phyloP scores from a whole-genome alignment of 495 filamentous ascomycete genomes.

The Bathelium albidoporum region DNA sequence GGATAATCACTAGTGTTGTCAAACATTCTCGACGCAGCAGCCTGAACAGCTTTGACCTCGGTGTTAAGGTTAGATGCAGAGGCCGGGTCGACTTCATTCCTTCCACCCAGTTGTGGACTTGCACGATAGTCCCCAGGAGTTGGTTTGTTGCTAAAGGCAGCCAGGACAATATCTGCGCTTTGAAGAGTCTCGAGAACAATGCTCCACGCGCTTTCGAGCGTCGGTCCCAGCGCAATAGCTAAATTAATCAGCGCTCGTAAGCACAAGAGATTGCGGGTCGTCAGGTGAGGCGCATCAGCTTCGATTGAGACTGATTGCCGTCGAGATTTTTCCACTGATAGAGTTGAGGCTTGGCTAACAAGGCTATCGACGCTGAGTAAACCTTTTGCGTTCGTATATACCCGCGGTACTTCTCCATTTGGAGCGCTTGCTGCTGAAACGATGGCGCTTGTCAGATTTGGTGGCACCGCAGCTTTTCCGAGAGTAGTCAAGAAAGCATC shows the following conservation, averaged over 20 bases:
- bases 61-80: slow-evolving; percentile 52
- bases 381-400: slow-evolving; percentile 53
- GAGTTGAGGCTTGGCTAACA: slow-evolving; percentile 38
- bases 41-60: slow-evolving; percentile 79
- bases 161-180: slow-evolving; percentile 79
- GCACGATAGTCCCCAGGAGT: slow-evolving; percentile 10
- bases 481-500: slow-evolving; percentile 93
- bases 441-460: slow-evolving; percentile 57
- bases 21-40: slow-evolving; percentile 75
- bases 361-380: slow-evolving; percentile 55
- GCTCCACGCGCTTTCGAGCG: slow-evolving; percentile 71
- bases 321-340: slow-evolving; percentile 39
- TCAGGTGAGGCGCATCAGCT: slow-evolving; percentile 47
- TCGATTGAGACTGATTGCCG: slow-evolving; percentile 40
- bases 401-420: slow-evolving; percentile 36
- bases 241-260: slow-evolving; percentile 83
- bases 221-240: slow-evolving; percentile 88
- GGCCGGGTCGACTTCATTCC: slow-evolving; percentile 19
- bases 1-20: slow-evolving; percentile 86
- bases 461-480: slow-evolving; percentile 82
- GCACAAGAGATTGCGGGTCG: slow-evolving; percentile 81
- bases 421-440: slow-evolving; percentile 33
- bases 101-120: slow-evolving; percentile 13
- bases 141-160: slow-evolving; percentile 34
- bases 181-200: slow-evolving; percentile 87